A percentile compares a stretch with the other conserved stretches of the same genome.
phyloP scores from a whole-genome alignment of 2,329 filamentous ascomycete species.

The Dothistroma pini region DNA sequence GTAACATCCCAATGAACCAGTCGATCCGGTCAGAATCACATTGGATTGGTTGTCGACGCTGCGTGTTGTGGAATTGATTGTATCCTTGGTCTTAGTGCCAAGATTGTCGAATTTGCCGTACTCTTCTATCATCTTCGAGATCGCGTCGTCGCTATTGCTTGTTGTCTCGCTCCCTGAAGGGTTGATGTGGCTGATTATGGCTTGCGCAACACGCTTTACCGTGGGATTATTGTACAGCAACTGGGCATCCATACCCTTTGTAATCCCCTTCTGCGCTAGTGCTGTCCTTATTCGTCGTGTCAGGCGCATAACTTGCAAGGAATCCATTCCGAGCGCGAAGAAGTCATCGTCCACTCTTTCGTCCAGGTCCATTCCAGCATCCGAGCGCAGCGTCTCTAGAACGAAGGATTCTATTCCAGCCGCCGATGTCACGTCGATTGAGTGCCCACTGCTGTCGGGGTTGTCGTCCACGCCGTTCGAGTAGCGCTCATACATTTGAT shows the following conservation, averaged over 20 bases:
- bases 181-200: neutral
- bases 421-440: neutral
- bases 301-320: slow-evolving; percentile 29
- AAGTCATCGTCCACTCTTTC: slow-evolving; percentile 21
- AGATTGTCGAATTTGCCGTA: neutral
- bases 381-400: neutral
- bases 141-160: neutral
- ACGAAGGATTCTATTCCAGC: neutral
- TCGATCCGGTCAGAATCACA: slow-evolving; percentile 35
- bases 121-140: neutral
- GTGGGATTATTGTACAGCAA: slow-evolving; percentile 10
- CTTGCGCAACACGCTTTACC: neutral
- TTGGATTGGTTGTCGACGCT: neutral
- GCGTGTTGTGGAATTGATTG: neutral
- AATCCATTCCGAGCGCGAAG: slow-evolving; percentile 35
- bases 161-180: too few relatives aligned
- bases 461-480: neutral
- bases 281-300: slow-evolving; percentile 20
- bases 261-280: neutral
- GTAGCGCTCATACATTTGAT: neutral
- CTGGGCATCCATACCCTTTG: slow-evolving; percentile 4
- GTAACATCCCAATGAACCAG: slow-evolving; percentile 34
- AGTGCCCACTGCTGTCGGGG: neutral
- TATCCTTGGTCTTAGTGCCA: neutral
- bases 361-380: neutral